Evolutionary conservation across 2,329 filamentous ascomycete genomes (phyloP), one percentile per base, ranked within the genome.

Genomic region (Pseudogymnoascus sp.): DNA sequence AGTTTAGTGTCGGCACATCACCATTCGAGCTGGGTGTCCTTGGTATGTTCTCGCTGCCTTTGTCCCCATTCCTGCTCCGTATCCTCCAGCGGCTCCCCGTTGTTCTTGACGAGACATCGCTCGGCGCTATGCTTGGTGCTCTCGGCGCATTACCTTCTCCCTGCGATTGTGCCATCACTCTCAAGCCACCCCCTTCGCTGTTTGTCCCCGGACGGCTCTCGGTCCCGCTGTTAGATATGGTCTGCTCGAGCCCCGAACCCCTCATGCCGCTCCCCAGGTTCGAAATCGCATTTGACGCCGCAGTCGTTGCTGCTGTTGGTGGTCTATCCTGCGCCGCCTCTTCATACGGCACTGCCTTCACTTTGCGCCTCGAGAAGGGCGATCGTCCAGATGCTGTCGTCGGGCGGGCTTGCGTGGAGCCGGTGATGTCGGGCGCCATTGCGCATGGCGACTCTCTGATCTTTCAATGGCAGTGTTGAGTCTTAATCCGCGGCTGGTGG

Each of bases 271-370:
- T n/a, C 50, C 26, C 72, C 67, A 22, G 73, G 61, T 11, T 71
- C 72, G 63, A 69, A 72, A 68, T 73, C 22, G 62, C 59, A 28
- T 67, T 65, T n/a, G 69, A 69, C 19, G 72, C 71, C 19, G 70
- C 64, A 24, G 72, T 66, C 12, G 68, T 73, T 3, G 73, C 69
- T 53, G 81, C 80, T 66, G 85, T 82, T 37, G 84, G 85, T 64
- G 82, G 82, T 72, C 83, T 80, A 59, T 82, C 82, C 68, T 82
- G 79, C 60, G 80, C 75, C 37, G 82, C 84, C 73, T 86, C 80
- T 70, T 88, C 85, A 75, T 88, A 87, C 64, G 83, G 81, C 62
- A 87, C 70, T 59, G 79, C 80, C 64, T 86, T 78, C 68, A 86
- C 46, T 19, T 56, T 56, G 46, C 46, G 46, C 46, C 46, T 31